Percentiles rank a stretch among this genome's conserved stretches.
Conservation (phyloP, 2,329 filamentous ascomycete genomes). For the Elsinoe ampelina region DNA sequence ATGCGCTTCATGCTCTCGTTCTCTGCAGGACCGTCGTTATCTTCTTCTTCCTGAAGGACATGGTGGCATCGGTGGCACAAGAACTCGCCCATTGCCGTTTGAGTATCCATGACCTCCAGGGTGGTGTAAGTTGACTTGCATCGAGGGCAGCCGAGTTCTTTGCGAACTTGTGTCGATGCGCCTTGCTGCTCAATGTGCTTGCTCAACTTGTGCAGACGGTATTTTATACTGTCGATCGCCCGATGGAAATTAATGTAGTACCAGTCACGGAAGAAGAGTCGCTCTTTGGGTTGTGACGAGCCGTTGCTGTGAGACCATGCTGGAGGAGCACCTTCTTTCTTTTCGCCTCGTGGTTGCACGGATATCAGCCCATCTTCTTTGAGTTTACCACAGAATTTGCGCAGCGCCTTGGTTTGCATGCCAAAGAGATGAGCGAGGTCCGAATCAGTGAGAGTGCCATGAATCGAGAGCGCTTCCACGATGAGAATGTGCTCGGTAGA, state of each 20-base stretch:
- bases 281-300: constrained; percentile 24
- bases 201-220: constrained; percentile 77
- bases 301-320: constrained; percentile 15
- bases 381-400: constrained; percentile 77
- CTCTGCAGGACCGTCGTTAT: constrained; percentile 47
- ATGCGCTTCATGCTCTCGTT: constrained; percentile 61
- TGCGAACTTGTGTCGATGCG: constrained; percentile 69
- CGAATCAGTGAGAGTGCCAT: constrained; percentile 68
- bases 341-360: constrained; percentile 50
- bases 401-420: constrained; percentile 84
- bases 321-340: constrained; percentile 25
- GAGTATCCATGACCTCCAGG: constrained; percentile 76
- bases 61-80: constrained; percentile 69
- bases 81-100: constrained; percentile 52
- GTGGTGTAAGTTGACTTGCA: constrained; percentile 83
- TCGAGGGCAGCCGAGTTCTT: constrained; percentile 76
- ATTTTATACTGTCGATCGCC: constrained; percentile 94
- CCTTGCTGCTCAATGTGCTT: constrained; percentile 80
- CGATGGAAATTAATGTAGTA: constrained; percentile 95
- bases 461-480: constrained; percentile 67
- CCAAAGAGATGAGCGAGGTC: constrained; percentile 80
- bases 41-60: constrained; percentile 51
- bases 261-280: constrained; percentile 59
- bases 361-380: constrained; percentile 77
- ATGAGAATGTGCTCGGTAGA: constrained; percentile 74